Evolutionary conservation across 1,139 yeast genomes (phyloP), one percentile per base, ranked within the genome.

Genomic region (Scheffersomyces titani): DNA sequence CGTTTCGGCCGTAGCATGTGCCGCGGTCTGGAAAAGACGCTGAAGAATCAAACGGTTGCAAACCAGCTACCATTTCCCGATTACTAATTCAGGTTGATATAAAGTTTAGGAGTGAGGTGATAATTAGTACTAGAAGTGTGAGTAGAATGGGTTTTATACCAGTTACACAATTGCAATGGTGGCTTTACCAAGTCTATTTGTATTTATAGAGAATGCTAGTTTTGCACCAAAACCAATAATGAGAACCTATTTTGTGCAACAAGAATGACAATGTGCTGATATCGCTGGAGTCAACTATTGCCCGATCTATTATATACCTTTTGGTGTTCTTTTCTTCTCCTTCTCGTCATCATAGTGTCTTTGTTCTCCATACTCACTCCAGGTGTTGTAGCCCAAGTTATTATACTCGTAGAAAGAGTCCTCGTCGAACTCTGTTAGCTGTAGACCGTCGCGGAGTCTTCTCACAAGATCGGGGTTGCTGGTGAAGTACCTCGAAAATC

Each of bases 401-500:
- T n/a, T 36, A 5, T 6, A 16, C n/a, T 47, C 20, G 52, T 57
- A 55, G 53, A 52, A 58, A 52, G 50, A 58, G 22, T 18, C 47
- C 20, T 40, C 50, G 24, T 36, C 63, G 65, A 36, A 50, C 45
- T 51, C 64, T 62, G 47, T 61, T 54, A 19, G 57, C 56, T 1
- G 54, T 58, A 13, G 54, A 20, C 74, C 76, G 51, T 74, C 61
- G 57, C 72, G 71, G 54, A 82, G 63, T 57, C 82, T 71, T 20
- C 69, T 64, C n/a, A 76, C 73, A 44, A 83, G 65, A 61, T 82
- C 86, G 0, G 87, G 86, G 63, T 81, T 83, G 21, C 84, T 66
- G 49, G 80, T 80, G 62, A 72, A 82, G 62, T 16, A 67, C 62
- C 52, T 62, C 63, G 36, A 52, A 49, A 52, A 44, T 54, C 7